phyloP scores from a whole-genome alignment of 2,329 filamentous ascomycete genomes.

The Apiospora hydei region DNA sequence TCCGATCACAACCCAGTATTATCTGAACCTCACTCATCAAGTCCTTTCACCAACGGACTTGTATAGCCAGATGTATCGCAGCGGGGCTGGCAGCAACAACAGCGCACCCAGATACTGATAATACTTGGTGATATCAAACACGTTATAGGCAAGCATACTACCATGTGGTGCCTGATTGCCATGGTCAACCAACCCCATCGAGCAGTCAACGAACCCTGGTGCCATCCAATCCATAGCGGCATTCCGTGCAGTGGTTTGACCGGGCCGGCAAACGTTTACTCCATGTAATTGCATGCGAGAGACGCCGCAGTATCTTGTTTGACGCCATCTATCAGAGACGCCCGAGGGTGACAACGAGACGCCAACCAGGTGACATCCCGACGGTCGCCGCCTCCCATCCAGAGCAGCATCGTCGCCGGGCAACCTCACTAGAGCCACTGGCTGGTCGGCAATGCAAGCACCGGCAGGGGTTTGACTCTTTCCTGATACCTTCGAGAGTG shows the following conservation, averaged over 20 bases:
- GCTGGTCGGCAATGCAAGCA: neutral
- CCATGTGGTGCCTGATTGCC: neutral
- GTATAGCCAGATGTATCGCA: too few relatives aligned
- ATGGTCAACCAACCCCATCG: neutral
- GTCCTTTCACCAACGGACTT: too few relatives aligned
- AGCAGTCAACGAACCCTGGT: neutral
- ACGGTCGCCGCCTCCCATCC: neutral
- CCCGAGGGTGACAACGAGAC: neutral
- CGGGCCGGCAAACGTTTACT: neutral
- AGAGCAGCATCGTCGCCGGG: neutral
- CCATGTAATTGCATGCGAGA: neutral
- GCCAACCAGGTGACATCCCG: neutral
- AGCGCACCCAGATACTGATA: too few relatives aligned
- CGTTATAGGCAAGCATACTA: too few relatives aligned
- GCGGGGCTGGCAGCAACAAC: too few relatives aligned
- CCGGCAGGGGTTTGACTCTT: neutral
- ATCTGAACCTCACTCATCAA: too few relatives aligned
- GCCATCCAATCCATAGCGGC: too few relatives aligned
- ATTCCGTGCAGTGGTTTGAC: too few relatives aligned
- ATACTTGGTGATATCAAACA: too few relatives aligned
- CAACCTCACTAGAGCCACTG: neutral
- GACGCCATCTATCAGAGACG: neutral
- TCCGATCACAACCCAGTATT: too few relatives aligned
- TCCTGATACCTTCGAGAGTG: slow-evolving; percentile 5
- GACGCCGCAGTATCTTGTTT: too few relatives aligned